Evolutionary conservation across 2,329 filamentous ascomycete species (phyloP), one percentile per base, ranked within the genome.

Genomic region (Bipolaris gigantea): DNA sequence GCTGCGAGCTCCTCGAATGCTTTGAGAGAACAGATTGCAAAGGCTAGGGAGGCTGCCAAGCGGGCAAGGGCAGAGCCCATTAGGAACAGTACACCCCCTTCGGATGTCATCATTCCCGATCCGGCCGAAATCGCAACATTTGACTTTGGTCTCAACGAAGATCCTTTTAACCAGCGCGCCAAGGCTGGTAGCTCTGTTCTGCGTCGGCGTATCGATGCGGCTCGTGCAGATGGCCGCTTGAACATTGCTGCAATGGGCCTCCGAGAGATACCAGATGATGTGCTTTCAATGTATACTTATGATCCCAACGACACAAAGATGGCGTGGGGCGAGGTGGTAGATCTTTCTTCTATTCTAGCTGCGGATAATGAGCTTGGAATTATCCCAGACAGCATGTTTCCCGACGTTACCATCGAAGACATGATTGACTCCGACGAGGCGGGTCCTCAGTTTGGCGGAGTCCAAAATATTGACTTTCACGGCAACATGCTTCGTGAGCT

Each of bases 251-350:
- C 89, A 0, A 83, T 97, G 80, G 85, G 86, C 1, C 75, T 99
- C 35, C 89, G 86, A 56, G 82, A 88, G 53, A 89, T 99, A 3
- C 94, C 94, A 0, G 75, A 83, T 1, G 90, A 95, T 67, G 89
- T 97, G 0, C 78, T 96, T 75, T 85, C 86, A 50, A 97, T 97
- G 92, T 97, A 97, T 71, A 89, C 92, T 64, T 80, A 90, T 16
- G 86, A 92, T 48, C 63, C 71, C 19, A 81, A 86, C 50, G 84
- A 87, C 34, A 80, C 79, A 11, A 78, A 82, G 19, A 83, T 86
- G 10, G 85, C 87, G 32, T 97, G 94, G 94, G 92, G 92, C 2
- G 93, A 97, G 73, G 88, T 89, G 55, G 90, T 97, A 10, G 93
- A 97, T 69, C 77, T 97, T 41, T 89, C 87, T 0, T 86, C 89